phyloP scores from a whole-genome alignment of 1,284 basidiomycete genomes.

The Trametes hirsuta region DNA sequence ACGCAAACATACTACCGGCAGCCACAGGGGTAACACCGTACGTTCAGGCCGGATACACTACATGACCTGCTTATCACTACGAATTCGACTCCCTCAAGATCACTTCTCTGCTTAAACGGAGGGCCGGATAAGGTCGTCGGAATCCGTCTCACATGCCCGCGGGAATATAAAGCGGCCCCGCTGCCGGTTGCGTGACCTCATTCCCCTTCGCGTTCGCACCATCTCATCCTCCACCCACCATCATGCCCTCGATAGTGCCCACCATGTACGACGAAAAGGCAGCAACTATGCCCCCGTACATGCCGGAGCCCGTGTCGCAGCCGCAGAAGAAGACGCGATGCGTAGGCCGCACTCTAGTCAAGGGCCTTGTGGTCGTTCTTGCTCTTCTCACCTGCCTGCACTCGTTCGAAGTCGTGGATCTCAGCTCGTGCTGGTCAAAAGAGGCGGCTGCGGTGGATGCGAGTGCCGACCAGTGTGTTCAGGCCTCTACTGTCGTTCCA shows the following conservation, averaged over 20 bases:
- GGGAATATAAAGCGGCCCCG: constrained; percentile 3
- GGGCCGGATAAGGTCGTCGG: too few species aligned
- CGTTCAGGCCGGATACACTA: too few species aligned
- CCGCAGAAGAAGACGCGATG: constrained; percentile 7
- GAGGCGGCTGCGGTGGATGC: background rate
- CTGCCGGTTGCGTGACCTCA: constrained; percentile 9
- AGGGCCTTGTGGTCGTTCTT: constrained; percentile 16
- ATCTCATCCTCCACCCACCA: constrained; percentile 10
- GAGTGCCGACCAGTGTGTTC: constrained; percentile 43
- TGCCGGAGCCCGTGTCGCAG: constrained; percentile 5
- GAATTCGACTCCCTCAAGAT: too few species aligned
- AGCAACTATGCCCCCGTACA: constrained; percentile 12
- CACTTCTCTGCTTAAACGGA: too few species aligned
- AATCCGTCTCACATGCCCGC: background rate
- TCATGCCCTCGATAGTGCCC: constrained; percentile 21
- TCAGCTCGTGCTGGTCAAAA: constrained; percentile 6
- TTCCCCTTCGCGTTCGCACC: constrained; percentile 7
- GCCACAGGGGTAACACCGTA: too few species aligned
- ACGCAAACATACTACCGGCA: too few species aligned
- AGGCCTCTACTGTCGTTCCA: constrained; percentile 47
- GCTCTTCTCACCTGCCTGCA: constrained; percentile 14
- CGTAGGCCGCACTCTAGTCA: constrained; percentile 7
- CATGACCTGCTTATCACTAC: too few species aligned
- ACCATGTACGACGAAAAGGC: constrained; percentile 16
- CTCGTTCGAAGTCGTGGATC: constrained; percentile 7